phyloP scores from a whole-genome alignment of 2,329 filamentous ascomycete species.

The Huntiella decipiens region DNA sequence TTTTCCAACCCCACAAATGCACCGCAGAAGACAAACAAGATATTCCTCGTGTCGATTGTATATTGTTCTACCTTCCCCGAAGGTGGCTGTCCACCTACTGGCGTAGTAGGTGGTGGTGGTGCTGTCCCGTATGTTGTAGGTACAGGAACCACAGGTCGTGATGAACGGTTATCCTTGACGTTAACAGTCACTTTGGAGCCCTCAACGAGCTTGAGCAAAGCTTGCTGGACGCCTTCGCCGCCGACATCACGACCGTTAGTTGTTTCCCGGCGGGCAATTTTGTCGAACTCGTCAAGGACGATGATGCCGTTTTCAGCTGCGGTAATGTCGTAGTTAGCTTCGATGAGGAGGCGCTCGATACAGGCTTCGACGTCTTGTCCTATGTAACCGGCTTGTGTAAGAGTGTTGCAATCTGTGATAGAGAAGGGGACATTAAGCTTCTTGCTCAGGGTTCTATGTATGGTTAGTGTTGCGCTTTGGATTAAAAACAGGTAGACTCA shows the following conservation, averaged over 20 bases:
- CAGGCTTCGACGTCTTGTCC: slow-evolving; percentile 95
- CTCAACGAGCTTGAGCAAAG: slow-evolving; percentile 86
- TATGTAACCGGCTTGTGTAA: slow-evolving; percentile 93
- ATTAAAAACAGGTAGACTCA: slow-evolving; percentile 18
- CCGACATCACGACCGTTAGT: slow-evolving; percentile 84
- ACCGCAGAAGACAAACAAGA: slow-evolving; percentile 90
- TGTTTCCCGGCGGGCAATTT: slow-evolving; percentile 77
- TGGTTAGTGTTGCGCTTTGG: neutral
- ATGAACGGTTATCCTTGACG: slow-evolving; percentile 56
- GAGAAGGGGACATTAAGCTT: slow-evolving; percentile 90
- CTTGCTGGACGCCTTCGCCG: slow-evolving; percentile 92
- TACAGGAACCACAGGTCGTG: slow-evolving; percentile 31
- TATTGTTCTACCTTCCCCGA: slow-evolving; percentile 40
- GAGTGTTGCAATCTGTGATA: slow-evolving; percentile 87
- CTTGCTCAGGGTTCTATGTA: slow-evolving; percentile 63
- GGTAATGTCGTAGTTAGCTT: slow-evolving; percentile 72
- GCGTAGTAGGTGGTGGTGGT: slow-evolving; percentile 21
- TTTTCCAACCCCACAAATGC: slow-evolving; percentile 90
- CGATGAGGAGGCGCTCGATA: slow-evolving; percentile 74
- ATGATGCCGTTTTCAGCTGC: slow-evolving; percentile 83
- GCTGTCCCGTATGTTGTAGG: slow-evolving; percentile 32
- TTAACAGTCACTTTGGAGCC: slow-evolving; percentile 86
- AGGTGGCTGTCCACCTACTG: slow-evolving; percentile 26
- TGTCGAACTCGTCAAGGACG: slow-evolving; percentile 92
- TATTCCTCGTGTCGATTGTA: slow-evolving; percentile 82